These are phyloP conservation scores for Vachellia pachyceras DNA, from an alignment of 306 rosid genomes.

Conservation along the genomic window DNA sequence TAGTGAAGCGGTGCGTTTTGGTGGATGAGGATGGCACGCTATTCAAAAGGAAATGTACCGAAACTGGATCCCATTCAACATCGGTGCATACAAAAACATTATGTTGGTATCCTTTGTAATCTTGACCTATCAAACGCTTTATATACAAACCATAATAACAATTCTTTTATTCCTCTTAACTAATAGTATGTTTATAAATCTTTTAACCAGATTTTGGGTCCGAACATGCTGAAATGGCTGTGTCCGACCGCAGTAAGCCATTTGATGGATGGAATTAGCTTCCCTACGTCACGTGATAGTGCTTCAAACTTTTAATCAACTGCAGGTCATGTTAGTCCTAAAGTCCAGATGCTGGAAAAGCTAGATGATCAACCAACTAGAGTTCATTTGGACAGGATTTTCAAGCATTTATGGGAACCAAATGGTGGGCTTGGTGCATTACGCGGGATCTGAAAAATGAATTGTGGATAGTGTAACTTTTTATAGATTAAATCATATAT, in stretches of 20 bases:
- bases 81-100: neutral
- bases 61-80: slow-evolving; percentile 7
- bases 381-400: neutral
- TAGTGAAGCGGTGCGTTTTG: too few species aligned
- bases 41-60: too few species aligned
- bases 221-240: neutral
- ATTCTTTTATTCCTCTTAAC: neutral
- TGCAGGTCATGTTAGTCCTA: neutral
- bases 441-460: neutral
- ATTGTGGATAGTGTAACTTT: neutral
- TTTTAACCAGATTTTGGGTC: neutral
- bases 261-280: neutral
- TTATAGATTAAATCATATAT: too few species aligned
- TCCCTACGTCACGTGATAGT: neutral
- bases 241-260: neutral
- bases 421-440: neutral
- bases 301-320: neutral
- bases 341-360: neutral
- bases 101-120: neutral
- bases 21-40: too few species aligned
- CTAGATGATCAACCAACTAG: neutral
- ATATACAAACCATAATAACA: neutral
- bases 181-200: neutral
- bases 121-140: neutral
- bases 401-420: neutral